A percentile compares a stretch with the other conserved stretches of the same genome.
phyloP scores from a whole-genome alignment of 192 early-diverging fungal species.

The Umbelopsis ramanniana region DNA sequence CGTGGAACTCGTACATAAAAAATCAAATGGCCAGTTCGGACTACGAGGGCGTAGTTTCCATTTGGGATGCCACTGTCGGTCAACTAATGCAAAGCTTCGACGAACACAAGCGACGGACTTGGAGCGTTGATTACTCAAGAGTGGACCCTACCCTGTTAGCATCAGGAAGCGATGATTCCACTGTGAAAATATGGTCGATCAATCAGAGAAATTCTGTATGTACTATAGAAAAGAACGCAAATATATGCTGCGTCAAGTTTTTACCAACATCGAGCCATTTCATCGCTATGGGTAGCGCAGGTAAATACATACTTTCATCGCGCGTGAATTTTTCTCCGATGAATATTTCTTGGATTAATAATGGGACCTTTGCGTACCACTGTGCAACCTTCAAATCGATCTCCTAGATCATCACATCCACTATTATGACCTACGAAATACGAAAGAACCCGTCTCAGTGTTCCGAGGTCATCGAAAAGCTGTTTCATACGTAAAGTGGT shows the following conservation, averaged over 20 bases:
- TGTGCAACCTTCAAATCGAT: no score
- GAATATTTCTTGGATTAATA: no score
- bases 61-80: conserved; percentile 87
- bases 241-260: conserved; percentile 94
- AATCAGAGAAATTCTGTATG: conserved; percentile 71
- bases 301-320: conserved; percentile 42
- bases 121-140: conserved; percentile 88
- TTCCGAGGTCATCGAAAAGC: conserved; percentile 91
- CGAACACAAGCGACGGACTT: conserved; percentile 93
- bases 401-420: conserved; percentile 84
- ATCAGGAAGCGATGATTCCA: conserved; percentile 92
- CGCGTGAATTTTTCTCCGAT: background rate
- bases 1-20: conserved; percentile 90
- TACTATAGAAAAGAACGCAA: conserved; percentile 85
- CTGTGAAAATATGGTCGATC: conserved; percentile 88
- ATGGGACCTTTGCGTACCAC: no score
- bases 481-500: conserved; percentile 93
- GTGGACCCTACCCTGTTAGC: conserved; percentile 80
- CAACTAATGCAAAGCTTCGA: conserved; percentile 64
- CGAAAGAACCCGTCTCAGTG: conserved; percentile 67
- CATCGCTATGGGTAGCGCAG: conserved; percentile 88
- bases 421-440: conserved; percentile 87
- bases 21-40: conserved; percentile 86
- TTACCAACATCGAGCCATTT: conserved; percentile 76
- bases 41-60: conserved; percentile 87